phyloP scores from a whole-genome alignment of 345 rosid species.

The Firmiana major region DNA sequence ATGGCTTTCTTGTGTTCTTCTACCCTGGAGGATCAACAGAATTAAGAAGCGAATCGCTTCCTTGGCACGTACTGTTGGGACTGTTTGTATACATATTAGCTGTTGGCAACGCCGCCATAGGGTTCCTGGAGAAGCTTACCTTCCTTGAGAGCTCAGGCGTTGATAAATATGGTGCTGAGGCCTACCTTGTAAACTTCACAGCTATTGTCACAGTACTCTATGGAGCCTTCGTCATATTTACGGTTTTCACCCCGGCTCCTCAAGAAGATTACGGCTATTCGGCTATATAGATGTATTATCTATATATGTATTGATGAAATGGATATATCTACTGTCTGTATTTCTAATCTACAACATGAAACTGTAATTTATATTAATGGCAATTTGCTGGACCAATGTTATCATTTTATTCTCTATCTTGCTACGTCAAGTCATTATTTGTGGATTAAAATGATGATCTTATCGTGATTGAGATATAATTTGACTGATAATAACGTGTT shows the following conservation, averaged over 20 bases:
- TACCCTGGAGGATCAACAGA: conserved; percentile 61
- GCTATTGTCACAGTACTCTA: conserved; percentile 66
- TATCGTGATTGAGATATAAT: not conserved
- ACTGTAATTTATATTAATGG: not conserved
- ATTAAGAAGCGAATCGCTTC: conserved; percentile 50
- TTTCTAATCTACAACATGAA: not conserved
- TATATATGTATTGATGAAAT: not conserved
- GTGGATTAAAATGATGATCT: not conserved
- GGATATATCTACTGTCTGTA: not conserved
- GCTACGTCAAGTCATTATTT: too few relatives aligned
- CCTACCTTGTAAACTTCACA: conserved; percentile 79
- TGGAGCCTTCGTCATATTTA: conserved; percentile 61
- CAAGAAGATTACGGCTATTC: conserved; percentile 45
- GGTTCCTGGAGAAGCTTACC: conserved; percentile 85
- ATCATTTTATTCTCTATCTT: not conserved
- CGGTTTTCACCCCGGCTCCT: conserved; percentile 45
- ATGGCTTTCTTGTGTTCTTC: conserved; percentile 66
- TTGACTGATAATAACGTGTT: not conserved
- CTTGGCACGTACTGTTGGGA: conserved; percentile 74
- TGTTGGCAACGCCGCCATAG: conserved; percentile 60
- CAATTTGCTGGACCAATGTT: not conserved
- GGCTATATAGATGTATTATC: conserved; percentile 27
- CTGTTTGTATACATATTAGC: conserved; percentile 56
- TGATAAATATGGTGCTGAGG: conserved; percentile 77
- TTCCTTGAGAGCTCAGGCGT: conserved; percentile 76